Evolutionary conservation across 257 asterid genomes (phyloP).

Genomic region (Solanum ahanhuiri): DNA sequence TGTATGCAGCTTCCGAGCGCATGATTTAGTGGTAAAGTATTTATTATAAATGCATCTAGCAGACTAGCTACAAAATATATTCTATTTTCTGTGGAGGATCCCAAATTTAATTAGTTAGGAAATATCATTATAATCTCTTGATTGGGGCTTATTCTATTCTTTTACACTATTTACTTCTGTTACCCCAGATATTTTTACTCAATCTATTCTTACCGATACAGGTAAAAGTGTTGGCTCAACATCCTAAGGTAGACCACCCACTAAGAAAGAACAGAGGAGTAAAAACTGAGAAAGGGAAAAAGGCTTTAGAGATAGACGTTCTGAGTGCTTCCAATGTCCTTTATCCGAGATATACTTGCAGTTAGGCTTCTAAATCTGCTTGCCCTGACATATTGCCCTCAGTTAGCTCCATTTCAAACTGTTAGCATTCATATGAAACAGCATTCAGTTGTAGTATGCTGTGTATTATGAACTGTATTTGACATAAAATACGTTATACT

Average conservation of each 20-base stretch:
- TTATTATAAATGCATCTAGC: background rate
- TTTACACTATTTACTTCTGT: background rate
- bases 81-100: background rate
- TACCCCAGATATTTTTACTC: background rate
- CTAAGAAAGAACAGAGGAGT: background rate
- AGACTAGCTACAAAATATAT: background rate
- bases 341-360: background rate
- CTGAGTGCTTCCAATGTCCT: background rate
- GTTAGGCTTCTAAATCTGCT: background rate
- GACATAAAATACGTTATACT: background rate
- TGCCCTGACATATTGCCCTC: background rate
- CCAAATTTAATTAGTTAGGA: background rate
- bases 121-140: background rate
- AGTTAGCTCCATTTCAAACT: background rate
- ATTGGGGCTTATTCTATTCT: background rate
- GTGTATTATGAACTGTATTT: background rate
- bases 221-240: background rate
- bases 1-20: conserved; percentile 66
- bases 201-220: background rate
- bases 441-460: background rate
- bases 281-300: background rate
- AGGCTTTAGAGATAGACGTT: background rate
- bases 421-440: background rate
- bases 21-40: conserved; percentile 71
- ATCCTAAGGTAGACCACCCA: background rate